These are phyloP conservation scores for Skeletonema menzelii DNA, from an alignment of 108 stramenopile species.

Conservation along the genomic window DNA sequence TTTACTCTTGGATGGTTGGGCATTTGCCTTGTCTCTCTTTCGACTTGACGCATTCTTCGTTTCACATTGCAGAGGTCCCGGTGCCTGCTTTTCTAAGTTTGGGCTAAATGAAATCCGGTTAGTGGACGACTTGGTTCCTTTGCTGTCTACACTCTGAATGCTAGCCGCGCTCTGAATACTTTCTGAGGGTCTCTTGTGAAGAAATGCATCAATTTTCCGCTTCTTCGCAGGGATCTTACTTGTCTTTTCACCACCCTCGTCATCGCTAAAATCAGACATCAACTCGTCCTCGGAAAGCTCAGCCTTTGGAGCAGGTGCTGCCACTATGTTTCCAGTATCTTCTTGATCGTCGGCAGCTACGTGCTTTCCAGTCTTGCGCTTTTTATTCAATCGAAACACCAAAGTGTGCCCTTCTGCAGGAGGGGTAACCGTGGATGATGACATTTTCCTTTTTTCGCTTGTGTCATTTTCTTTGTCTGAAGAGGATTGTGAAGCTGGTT, in stretches of 20 bases:
- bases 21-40: neutral
- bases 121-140: neutral
- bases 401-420: slow-evolving; percentile 6
- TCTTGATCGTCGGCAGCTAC: slow-evolving; percentile 19
- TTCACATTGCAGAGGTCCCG: neutral
- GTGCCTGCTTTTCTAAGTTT: neutral
- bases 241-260: slow-evolving; percentile 3
- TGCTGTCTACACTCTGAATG: neutral
- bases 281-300: slow-evolving; percentile 46
- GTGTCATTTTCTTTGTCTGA: slow-evolving; percentile 10
- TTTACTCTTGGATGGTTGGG: neutral
- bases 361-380: slow-evolving; percentile 10
- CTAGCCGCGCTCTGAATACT: slow-evolving; percentile 14
- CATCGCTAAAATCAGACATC: slow-evolving; percentile 42
- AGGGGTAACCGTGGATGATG: slow-evolving; percentile 23
- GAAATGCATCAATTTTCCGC: slow-evolving; percentile 11
- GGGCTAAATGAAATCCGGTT: slow-evolving; percentile 1
- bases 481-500: neutral
- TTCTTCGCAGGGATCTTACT: neutral
- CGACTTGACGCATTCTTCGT: neutral
- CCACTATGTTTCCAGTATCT: neutral
- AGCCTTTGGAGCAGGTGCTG: slow-evolving; percentile 10
- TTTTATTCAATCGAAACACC: slow-evolving; percentile 33
- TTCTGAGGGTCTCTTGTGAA: slow-evolving; percentile 18
- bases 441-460: slow-evolving; percentile 13